Evolutionary conservation across 345 rosid genomes (phyloP).

Genomic region (Salix brachista): DNA sequence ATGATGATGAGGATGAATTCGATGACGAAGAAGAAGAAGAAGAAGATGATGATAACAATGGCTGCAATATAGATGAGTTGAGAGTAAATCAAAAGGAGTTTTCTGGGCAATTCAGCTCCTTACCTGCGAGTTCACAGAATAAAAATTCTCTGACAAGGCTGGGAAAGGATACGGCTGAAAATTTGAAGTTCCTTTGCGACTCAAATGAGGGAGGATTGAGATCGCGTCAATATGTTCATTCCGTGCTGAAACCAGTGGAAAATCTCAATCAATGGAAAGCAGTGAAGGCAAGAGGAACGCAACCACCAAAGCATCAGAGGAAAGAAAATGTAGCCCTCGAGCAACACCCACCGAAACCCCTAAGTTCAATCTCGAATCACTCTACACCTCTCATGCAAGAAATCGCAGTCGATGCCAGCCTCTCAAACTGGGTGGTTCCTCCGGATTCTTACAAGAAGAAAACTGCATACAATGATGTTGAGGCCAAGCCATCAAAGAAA

Average conservation of each 20-base stretch:
- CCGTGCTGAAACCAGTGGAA: constrained; percentile 29
- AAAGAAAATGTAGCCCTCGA: constrained; percentile 23
- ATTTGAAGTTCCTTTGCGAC: constrained; percentile 1
- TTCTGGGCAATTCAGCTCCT: constrained; percentile 9
- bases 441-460: constrained; percentile 10
- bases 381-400: constrained; percentile 7
- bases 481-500: constrained; percentile 17
- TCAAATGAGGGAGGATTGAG: constrained; percentile 5
- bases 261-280: constrained; percentile 31
- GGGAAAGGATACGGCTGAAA: constrained; percentile 14
- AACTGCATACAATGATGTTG: constrained; percentile 8
- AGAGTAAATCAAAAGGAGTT: constrained; percentile 14
- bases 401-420: constrained; percentile 19
- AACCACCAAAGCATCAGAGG: constrained; percentile 14
- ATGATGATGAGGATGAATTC: constrained; percentile 14
- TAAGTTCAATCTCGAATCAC: neutral
- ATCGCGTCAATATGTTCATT: constrained; percentile 7
- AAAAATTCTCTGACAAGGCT: constrained; percentile 5
- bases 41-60: neutral
- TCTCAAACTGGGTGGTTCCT: constrained; percentile 25
- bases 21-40: constrained; percentile 5
- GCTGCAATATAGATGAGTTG: constrained; percentile 4
- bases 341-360: constrained; percentile 15
- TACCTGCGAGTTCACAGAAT: constrained; percentile 11
- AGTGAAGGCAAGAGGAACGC: constrained; percentile 14